Evolutionary conservation across 257 asterid species (phyloP).

Genomic region (Parsonsia alboflavescens): DNA sequence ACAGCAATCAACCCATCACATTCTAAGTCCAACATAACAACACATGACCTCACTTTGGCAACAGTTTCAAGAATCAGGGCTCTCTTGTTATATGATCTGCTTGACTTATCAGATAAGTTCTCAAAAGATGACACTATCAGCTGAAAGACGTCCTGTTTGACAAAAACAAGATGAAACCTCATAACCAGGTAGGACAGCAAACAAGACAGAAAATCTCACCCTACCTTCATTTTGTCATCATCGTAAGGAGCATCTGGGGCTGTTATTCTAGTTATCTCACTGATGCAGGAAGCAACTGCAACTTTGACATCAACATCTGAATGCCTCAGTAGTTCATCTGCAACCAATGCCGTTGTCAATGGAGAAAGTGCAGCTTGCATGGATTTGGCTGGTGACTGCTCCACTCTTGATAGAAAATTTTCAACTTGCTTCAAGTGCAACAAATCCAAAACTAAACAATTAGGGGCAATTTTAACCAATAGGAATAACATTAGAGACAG

Average conservation of each 20-base stretch:
- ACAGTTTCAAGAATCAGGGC: constrained; percentile 83
- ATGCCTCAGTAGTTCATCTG: constrained; percentile 64
- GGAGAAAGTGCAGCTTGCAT: constrained; percentile 69
- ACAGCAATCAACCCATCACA: constrained; percentile 77
- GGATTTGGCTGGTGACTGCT: constrained; percentile 85
- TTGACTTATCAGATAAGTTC: constrained; percentile 56
- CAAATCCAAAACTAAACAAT: neutral
- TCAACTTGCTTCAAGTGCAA: constrained; percentile 47
- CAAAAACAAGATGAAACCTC: constrained; percentile 14
- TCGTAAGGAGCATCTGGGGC: constrained; percentile 98
- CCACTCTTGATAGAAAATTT: constrained; percentile 66
- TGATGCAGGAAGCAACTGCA: constrained; percentile 89
- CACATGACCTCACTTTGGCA: constrained; percentile 94
- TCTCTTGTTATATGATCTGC: constrained; percentile 75
- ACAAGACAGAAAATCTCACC: neutral
- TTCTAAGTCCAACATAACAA: constrained; percentile 95
- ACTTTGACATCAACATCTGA: constrained; percentile 73
- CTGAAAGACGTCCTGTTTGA: constrained; percentile 70
- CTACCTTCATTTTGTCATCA: constrained; percentile 93
- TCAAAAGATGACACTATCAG: constrained; percentile 87
- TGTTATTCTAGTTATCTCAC: constrained; percentile 95
- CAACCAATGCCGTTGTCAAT: constrained; percentile 53
- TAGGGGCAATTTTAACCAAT: neutral
- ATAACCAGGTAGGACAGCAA: neutral
- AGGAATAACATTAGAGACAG: constrained; percentile 5